A percentile compares a stretch with the other conserved stretches of the same genome.
Conservation (phyloP, 2,329 filamentous ascomycete species). For the Nothophoma quercina region DNA sequence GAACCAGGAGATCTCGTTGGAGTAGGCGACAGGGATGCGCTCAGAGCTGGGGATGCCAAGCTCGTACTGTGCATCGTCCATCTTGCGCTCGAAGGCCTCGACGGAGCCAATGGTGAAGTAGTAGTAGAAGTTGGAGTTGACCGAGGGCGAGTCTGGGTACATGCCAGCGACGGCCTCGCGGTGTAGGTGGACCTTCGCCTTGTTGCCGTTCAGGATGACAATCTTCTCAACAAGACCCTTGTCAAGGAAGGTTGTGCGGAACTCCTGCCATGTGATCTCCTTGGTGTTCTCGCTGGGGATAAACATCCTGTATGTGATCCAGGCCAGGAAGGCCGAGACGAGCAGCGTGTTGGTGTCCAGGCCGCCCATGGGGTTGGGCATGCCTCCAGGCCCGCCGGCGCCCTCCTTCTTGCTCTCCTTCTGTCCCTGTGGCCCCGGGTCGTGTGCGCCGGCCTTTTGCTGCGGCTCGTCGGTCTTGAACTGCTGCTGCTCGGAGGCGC, state of each 20-base stretch:
- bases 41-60: conserved; percentile 86
- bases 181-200: conserved; percentile 82
- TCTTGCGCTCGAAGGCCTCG: conserved; percentile 86
- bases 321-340: conserved; percentile 66
- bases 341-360: conserved; percentile 65
- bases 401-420: conserved; percentile 42
- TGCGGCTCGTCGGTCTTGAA: conserved; percentile 39
- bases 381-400: conserved; percentile 29
- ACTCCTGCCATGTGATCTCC: conserved; percentile 98
- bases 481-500: conserved; percentile 53
- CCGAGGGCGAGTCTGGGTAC: conserved; percentile 78
- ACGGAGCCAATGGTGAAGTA: conserved; percentile 96
- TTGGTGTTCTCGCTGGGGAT: conserved; percentile 70
- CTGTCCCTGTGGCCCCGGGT: conserved; percentile 53
- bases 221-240: conserved; percentile 96
- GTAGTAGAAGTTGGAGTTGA: conserved; percentile 77
- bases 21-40: conserved; percentile 91
- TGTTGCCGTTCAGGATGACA: conserved; percentile 77
- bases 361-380: conserved; percentile 31
- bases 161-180: conserved; percentile 74
- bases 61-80: conserved; percentile 88
- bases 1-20: conserved; percentile 75
- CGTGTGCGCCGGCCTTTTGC: conserved; percentile 55
- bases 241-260: conserved; percentile 90
- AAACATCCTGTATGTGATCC: conserved; percentile 66